Percentiles rank a stretch among this genome's conserved stretches.
Evolutionary conservation across 441 rosid species (phyloP).

Genomic region (Aquilaria agallochum): DNA sequence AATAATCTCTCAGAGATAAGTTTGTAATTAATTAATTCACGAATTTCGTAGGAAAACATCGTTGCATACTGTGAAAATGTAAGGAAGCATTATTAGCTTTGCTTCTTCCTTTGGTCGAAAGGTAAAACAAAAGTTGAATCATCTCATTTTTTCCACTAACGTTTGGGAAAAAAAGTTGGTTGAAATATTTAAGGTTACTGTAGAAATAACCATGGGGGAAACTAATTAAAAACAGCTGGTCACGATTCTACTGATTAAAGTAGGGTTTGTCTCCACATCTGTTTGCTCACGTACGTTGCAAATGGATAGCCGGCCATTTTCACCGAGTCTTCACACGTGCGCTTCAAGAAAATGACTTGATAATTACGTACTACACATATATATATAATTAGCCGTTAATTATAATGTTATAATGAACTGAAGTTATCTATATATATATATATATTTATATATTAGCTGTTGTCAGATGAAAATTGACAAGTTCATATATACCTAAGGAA

Average conservation of each 20-base stretch:
- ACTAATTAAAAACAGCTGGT: conserved; percentile 9
- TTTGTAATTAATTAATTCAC: too few relatives aligned
- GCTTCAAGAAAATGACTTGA: conserved; percentile 17
- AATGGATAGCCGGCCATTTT: background rate
- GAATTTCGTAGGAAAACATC: too few relatives aligned
- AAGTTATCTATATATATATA: too few relatives aligned
- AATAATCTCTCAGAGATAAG: too few relatives aligned
- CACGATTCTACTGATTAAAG: conserved; percentile 12
- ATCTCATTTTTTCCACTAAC: conserved; percentile 4
- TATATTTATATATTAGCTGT: too few relatives aligned
- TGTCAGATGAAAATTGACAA: too few relatives aligned
- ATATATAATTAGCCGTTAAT: background rate
- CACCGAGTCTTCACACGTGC: conserved; percentile 41
- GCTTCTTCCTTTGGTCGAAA: conserved; percentile 7
- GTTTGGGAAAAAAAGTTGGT: background rate
- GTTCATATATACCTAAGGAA: too few relatives aligned
- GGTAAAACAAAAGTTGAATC: conserved; percentile 9
- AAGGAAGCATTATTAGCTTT: too few relatives aligned
- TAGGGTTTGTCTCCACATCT: conserved; percentile 4
- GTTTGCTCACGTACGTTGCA: background rate
- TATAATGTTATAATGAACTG: background rate
- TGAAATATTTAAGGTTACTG: conserved; percentile 1
- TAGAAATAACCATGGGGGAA: conserved; percentile 13
- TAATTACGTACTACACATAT: background rate
- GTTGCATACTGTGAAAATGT: too few relatives aligned